These are phyloP conservation scores for Entrophospora sp. DNA, from an alignment of 192 early-diverging fungal genomes.

Conservation along the genomic window DNA sequence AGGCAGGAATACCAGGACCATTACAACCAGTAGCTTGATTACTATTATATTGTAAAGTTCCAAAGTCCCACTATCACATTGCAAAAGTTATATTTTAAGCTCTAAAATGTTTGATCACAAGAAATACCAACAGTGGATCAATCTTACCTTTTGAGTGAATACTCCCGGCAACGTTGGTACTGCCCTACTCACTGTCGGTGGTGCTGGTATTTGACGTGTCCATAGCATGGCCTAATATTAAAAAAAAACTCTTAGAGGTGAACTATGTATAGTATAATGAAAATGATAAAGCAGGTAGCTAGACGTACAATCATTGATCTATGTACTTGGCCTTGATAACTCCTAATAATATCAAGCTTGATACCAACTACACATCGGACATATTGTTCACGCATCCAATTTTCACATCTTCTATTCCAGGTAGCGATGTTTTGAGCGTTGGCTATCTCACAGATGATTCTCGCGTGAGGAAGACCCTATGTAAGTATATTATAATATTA, in stretches of 20 bases:
- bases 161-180: background rate
- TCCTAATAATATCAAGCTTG: background rate
- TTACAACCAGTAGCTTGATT: conserved; percentile 16
- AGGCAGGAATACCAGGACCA: conserved; percentile 12
- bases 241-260: conserved; percentile 13
- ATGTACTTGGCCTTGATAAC: background rate
- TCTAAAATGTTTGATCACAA: conserved; percentile 2
- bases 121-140: conserved; percentile 13
- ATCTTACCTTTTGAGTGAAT: background rate
- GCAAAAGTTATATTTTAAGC: background rate
- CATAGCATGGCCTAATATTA: conserved; percentile 16
- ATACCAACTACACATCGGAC: conserved; percentile 4
- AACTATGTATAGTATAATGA: conserved; percentile 9
- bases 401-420: background rate
- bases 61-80: conserved; percentile 12
- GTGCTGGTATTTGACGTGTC: background rate
- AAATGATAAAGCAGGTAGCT: conserved; percentile 4
- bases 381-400: conserved; percentile 2
- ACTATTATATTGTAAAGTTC: conserved; percentile 11
- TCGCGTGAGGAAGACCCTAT: conserved; percentile 6
- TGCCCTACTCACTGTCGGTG: background rate
- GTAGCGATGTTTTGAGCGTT: background rate
- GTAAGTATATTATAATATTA: conserved; percentile 7
- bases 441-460: conserved; percentile 2
- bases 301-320: background rate